phyloP scores from a whole-genome alignment of 352 stramenopile genomes.

The Blastocystis sp. region DNA sequence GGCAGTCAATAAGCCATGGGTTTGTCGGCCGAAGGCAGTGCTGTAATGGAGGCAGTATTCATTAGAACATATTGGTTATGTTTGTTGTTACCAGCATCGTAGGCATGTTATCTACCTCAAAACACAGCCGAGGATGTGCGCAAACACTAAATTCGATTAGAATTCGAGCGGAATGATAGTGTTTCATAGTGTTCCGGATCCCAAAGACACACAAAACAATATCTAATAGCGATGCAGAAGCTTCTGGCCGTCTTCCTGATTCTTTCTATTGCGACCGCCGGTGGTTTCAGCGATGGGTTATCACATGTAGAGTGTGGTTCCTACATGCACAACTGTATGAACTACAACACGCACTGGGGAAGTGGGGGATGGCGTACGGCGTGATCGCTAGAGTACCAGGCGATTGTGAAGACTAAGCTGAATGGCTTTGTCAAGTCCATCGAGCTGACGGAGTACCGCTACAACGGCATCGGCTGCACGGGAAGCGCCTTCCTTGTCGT shows the following conservation, averaged over 20 bases:
- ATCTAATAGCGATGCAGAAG: conserved; percentile 1
- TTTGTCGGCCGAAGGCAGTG: neutral
- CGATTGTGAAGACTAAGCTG: conserved; percentile 12
- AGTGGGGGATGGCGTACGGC: neutral
- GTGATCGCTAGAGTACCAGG: conserved; percentile 2
- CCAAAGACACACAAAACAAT: conserved; percentile 18
- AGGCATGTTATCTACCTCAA: neutral
- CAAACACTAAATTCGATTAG: neutral
- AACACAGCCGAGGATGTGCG: neutral
- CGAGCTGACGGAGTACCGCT: conserved; percentile 32
- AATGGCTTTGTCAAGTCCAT: conserved; percentile 29
- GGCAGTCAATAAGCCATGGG: conserved; percentile 57
- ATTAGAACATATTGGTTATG: conserved; percentile 48
- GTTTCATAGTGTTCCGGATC: neutral
- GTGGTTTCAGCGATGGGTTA: neutral
- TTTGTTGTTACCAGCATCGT: conserved; percentile 27
- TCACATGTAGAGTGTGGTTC: neutral
- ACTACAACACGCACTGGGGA: conserved; percentile 27
- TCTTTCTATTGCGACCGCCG: neutral
- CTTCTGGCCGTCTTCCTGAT: neutral
- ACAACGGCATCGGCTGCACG: conserved; percentile 5
- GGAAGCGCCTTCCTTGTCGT: conserved; percentile 11
- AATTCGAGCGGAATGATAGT: neutral
- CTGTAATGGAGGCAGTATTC: neutral
- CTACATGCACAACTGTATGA: conserved; percentile 27